phyloP scores from a whole-genome alignment of 495 filamentous ascomycete species.

The Entonaema liquescens region DNA sequence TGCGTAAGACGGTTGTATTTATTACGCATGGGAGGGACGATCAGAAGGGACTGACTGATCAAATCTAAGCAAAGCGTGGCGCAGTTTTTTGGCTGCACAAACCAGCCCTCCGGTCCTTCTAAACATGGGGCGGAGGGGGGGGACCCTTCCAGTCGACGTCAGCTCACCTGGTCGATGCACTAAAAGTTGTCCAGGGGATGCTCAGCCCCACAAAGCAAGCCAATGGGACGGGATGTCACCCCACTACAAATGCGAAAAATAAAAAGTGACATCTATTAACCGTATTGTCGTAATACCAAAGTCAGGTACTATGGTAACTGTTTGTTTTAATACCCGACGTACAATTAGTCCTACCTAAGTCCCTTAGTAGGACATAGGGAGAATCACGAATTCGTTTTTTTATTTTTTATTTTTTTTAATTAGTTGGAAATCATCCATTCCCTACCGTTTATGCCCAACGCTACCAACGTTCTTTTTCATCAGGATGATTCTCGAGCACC shows the following conservation, averaged over 20 bases:
- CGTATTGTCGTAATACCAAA: conserved; percentile 1
- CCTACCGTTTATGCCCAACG: neutral
- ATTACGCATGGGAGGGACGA: conserved; percentile 30
- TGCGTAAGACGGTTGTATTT: conserved; percentile 41
- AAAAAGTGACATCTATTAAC: conserved; percentile 20
- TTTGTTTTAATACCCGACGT: neutral
- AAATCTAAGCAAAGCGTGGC: conserved; percentile 38
- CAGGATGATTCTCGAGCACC: neutral
- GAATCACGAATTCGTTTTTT: no score
- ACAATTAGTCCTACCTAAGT: no score
- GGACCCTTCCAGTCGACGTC: conserved; percentile 29
- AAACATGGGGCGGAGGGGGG: conserved; percentile 13
- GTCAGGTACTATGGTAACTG: neutral
- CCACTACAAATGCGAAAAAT: conserved; percentile 17
- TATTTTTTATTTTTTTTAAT: no score
- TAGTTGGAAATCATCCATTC: neutral
- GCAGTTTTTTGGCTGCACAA: conserved; percentile 30
- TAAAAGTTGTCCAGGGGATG: conserved; percentile 23
- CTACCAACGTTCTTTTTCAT: neutral
- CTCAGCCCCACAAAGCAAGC: conserved; percentile 31
- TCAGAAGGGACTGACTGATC: conserved; percentile 14
- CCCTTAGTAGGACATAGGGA: no score
- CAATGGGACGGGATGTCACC: conserved; percentile 23
- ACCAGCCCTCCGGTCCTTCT: conserved; percentile 29
- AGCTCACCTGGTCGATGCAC: conserved; percentile 26